These are phyloP conservation scores for Triangularia verruculosa DNA, from an alignment of 2,329 filamentous ascomycete genomes.

Conservation along the genomic window DNA sequence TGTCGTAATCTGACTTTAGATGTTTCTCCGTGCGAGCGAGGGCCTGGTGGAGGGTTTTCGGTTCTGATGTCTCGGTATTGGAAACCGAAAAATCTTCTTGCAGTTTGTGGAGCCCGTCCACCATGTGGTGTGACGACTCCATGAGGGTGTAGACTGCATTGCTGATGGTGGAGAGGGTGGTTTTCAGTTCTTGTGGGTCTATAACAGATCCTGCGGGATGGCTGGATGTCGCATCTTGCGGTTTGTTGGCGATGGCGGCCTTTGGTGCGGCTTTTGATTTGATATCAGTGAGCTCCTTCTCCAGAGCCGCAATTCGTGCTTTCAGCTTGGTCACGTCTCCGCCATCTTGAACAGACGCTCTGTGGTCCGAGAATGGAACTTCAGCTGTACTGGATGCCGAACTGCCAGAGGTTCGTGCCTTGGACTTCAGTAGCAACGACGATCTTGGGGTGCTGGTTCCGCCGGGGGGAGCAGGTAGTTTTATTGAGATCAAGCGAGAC, in stretches of 20 bases:
- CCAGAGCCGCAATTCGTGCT: constrained; percentile 8
- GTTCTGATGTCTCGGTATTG: background rate
- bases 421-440: background rate
- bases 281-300: constrained; percentile 11
- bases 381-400: too few species aligned
- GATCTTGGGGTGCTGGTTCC: background rate
- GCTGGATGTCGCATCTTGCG: too few species aligned
- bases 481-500: background rate
- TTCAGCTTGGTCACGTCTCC: background rate
- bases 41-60: constrained; percentile 21
- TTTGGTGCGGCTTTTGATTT: background rate
- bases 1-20: constrained; percentile 14
- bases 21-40: constrained; percentile 22
- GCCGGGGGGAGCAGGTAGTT: background rate
- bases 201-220: background rate
- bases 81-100: constrained; percentile 13
- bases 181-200: background rate
- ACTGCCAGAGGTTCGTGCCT: background rate
- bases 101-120: constrained; percentile 16
- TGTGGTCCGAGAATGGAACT: background rate
- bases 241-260: too few species aligned
- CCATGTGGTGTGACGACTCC: constrained; percentile 25
- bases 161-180: constrained; percentile 11
- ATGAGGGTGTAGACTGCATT: constrained; percentile 19
- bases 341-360: background rate